phyloP scores from a whole-genome alignment of 257 asterid genomes.

The Solanum boliviense region DNA sequence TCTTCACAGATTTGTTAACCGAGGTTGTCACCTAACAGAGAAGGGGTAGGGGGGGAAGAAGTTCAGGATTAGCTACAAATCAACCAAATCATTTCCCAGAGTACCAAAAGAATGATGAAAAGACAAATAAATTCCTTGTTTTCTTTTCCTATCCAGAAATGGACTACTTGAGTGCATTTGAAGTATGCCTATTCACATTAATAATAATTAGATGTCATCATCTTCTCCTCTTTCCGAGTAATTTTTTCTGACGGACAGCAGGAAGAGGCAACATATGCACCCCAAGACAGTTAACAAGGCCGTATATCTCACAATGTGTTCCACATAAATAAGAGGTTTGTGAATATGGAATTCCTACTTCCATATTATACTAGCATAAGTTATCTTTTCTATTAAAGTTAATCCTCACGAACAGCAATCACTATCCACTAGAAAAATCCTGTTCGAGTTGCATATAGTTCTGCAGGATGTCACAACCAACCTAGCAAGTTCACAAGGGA shows the following conservation, averaged over 20 bases:
- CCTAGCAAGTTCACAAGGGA: not conserved
- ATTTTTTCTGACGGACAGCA: not conserved
- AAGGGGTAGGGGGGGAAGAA: not conserved
- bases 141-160: not conserved
- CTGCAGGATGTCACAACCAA: not conserved
- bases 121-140: not conserved
- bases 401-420: not conserved
- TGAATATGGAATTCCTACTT: not conserved
- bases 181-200: not conserved
- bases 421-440: not conserved
- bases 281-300: not conserved
- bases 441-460: not conserved
- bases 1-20: constrained; percentile 37
- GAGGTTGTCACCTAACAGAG: constrained; percentile 32
- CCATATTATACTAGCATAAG: not conserved
- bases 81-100: not conserved
- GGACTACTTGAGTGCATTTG: not conserved
- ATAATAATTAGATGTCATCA: not conserved
- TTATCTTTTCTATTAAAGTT: not conserved
- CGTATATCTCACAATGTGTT: not conserved
- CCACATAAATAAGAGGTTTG: not conserved
- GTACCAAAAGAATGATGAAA: not conserved
- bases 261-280: not conserved
- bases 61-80: not conserved
- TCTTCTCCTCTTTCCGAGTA: not conserved